These are phyloP conservation scores for Tetrastigma voinierianum DNA, from an alignment of 164 flowering plant genomes.

Conservation along the genomic window DNA sequence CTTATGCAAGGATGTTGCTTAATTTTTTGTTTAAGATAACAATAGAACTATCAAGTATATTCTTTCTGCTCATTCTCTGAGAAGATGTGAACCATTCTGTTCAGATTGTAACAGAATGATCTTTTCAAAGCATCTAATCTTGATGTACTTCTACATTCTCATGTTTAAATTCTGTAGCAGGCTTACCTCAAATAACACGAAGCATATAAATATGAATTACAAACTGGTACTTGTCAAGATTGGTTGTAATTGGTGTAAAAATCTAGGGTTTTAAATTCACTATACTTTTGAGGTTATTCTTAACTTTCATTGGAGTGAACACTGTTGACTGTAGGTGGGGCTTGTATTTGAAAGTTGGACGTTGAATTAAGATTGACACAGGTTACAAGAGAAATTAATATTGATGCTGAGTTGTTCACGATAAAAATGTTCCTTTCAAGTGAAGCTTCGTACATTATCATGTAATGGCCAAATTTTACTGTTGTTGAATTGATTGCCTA, in stretches of 20 bases:
- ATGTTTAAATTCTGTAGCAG: neutral
- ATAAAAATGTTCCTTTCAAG: neutral
- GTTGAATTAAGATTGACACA: neutral
- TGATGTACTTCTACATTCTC: neutral
- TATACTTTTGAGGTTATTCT: too few species aligned
- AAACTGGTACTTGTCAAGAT: neutral
- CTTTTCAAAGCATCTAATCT: neutral
- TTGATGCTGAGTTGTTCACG: neutral
- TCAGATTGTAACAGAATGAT: neutral
- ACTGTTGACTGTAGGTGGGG: neutral
- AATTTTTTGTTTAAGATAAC: too few species aligned
- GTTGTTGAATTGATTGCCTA: neutral
- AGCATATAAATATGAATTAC: neutral
- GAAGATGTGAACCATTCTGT: neutral
- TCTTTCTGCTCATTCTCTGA: neutral
- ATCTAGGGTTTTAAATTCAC: too few species aligned
- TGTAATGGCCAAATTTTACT: neutral
- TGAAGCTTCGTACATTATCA: neutral
- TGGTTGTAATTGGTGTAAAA: too few species aligned
- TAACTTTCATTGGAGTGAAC: neutral
- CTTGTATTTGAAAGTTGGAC: neutral
- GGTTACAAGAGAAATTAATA: neutral
- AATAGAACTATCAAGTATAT: neutral
- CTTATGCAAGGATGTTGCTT: neutral
- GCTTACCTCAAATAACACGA: neutral